Conservation (phyloP, 768 basidiomycete species). For the Naganishia antarctica region DNA sequence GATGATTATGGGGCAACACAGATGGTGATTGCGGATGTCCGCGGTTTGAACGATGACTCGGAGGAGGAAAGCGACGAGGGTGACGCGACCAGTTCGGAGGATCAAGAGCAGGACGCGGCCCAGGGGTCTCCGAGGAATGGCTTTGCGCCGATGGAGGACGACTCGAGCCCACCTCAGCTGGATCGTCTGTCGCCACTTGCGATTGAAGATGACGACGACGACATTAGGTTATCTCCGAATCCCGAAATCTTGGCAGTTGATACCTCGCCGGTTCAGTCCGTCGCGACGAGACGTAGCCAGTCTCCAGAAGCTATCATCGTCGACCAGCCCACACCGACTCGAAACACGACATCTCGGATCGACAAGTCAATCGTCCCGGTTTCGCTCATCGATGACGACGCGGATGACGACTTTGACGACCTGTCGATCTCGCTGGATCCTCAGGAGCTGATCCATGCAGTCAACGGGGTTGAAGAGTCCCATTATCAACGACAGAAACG, state of each 20-base stretch:
- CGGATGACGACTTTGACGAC: conserved; percentile 13
- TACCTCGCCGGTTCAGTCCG: not conserved
- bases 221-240: not conserved
- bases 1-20: conserved; percentile 28
- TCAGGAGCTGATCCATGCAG: conserved; percentile 2
- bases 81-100: conserved; percentile 1
- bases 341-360: not conserved
- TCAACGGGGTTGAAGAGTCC: not conserved
- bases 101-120: not conserved
- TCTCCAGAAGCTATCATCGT: not conserved
- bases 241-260: not conserved
- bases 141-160: no score
- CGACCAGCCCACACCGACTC: not conserved
- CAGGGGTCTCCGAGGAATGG: not conserved
- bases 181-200: not conserved
- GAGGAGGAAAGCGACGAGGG: conserved; percentile 7
- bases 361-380: not conserved
- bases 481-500: not conserved
- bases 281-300: not conserved
- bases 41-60: not conserved
- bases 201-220: not conserved
- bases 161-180: no score
- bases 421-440: not conserved
- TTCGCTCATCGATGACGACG: not conserved
- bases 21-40: conserved; percentile 20